Percentiles rank a stretch among this genome's conserved stretches.
Evolutionary conservation across 768 basidiomycete species (phyloP).

Genomic region (Lactifluus hygrophoroides): DNA sequence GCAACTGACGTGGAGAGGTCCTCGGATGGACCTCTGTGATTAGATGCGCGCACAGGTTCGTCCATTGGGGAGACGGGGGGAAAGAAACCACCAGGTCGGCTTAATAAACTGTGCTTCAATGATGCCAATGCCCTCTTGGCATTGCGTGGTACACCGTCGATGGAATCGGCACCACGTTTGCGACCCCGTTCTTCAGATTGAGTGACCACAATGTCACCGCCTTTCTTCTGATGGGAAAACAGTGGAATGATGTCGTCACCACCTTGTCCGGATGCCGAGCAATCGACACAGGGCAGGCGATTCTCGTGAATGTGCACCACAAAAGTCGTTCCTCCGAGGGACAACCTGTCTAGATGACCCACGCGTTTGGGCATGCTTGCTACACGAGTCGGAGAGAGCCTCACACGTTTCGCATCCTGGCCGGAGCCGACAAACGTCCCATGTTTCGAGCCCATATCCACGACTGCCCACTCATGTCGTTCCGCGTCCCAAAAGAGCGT

Average conservation of each 20-base stretch:
- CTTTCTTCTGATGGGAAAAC: slow-evolving; percentile 31
- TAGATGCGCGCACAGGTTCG: slow-evolving; percentile 21
- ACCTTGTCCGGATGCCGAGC: slow-evolving; percentile 36
- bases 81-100: slow-evolving; percentile 31
- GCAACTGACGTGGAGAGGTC: neutral
- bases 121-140: slow-evolving; percentile 57
- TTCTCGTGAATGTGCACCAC: slow-evolving; percentile 59
- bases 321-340: slow-evolving; percentile 65
- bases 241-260: slow-evolving; percentile 49
- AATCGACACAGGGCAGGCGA: slow-evolving; percentile 52
- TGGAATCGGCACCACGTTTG: slow-evolving; percentile 24
- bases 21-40: slow-evolving; percentile 30
- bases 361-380: slow-evolving; percentile 63
- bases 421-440: slow-evolving; percentile 54
- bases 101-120: slow-evolving; percentile 57
- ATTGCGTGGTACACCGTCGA: slow-evolving; percentile 30
- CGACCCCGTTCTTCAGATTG: slow-evolving; percentile 17
- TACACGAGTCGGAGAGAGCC: slow-evolving; percentile 51
- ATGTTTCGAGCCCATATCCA: slow-evolving; percentile 82
- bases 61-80: neutral
- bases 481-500: slow-evolving; percentile 61
- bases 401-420: slow-evolving; percentile 16
- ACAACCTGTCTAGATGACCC: slow-evolving; percentile 54
- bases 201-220: neutral
- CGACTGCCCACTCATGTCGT: slow-evolving; percentile 57